Base-by-base conservation (phyloP, 2,329 filamentous ascomycete genomes). In the Hirsutella rhossiliensis region DNA sequence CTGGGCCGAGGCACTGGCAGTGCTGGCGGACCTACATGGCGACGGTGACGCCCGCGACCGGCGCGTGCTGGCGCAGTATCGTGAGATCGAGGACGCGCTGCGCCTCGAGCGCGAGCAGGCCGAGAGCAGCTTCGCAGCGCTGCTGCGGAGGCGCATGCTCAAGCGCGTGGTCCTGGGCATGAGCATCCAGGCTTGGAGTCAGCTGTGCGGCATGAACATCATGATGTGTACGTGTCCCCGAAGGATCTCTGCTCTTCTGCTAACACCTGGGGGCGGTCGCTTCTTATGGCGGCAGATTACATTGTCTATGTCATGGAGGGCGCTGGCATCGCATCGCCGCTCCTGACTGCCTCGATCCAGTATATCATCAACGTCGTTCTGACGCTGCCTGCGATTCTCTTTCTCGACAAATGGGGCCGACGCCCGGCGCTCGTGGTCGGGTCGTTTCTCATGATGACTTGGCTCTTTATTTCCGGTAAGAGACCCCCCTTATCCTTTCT, bases 311-410 rank as follows among this genome's bases (percentile, higher is more conserved):
- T 80, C 48, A 76, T 80, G 72, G 65, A 75, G 46, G 68, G 70
- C 6, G 73, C 76, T 3, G 67, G 73, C 29, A 74, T 80, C 42
- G 69, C 65, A 2, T 69, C 73, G 15, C 71, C 74, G 4, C 66
- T 81, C 8, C 62, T 77, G n/a, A 76, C 76, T 1, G 72, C 76
- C 0, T 73, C 73, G 0, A 77, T 82, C 19, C 75, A 80, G 53
- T 81, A 80, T 52, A 68, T 81, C 45, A 78, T 82, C 59, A 81
- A 81, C 52, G 75, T 80, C 0, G 63, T 64, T 15, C 62, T 79
- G 48, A 80, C 78, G 0, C 59, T 80, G 2, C 75, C 77, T 0
- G 76, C 76, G 13, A 76, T 82, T 29, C 45, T 79, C 11, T 80
- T 69, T 54, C 67, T 82, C 40, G 78, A 82, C 56, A 69, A 63